These are phyloP conservation scores for Wickerhamiella azyma DNA, from an alignment of 805 yeast species.

Conservation along the genomic window DNA sequence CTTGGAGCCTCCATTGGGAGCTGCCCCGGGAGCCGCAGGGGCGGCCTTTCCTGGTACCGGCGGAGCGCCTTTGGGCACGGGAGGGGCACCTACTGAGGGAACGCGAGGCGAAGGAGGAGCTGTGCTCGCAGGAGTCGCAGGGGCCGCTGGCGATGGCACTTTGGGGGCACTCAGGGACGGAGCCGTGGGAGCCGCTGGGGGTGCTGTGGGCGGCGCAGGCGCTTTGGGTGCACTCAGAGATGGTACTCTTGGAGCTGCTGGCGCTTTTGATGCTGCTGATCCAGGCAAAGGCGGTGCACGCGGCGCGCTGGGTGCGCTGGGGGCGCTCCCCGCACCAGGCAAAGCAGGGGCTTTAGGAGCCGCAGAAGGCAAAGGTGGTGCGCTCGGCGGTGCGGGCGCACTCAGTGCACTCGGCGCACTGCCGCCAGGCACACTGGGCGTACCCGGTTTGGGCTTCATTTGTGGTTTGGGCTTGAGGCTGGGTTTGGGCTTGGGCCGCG, in stretches of 20 bases:
- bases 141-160: neutral
- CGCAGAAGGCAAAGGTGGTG: neutral
- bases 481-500: slow-evolving; percentile 7
- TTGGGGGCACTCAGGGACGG: slow-evolving; percentile 3
- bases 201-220: neutral
- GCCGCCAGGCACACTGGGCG: too few relatives aligned
- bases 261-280: neutral
- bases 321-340: slow-evolving; percentile 1
- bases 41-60: slow-evolving; percentile 17
- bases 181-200: neutral
- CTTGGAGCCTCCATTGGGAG: too few relatives aligned
- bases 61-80: neutral
- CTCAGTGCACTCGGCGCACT: slow-evolving; percentile 12
- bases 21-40: neutral
- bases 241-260: neutral
- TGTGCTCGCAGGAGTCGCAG: neutral
- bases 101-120: neutral
- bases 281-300: slow-evolving; percentile 1
- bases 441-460: slow-evolving; percentile 1
- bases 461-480: slow-evolving; percentile 3
- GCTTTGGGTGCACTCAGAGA: slow-evolving; percentile 2
- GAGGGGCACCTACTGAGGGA: slow-evolving; percentile 5
- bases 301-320: neutral
- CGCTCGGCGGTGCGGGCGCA: neutral
- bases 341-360: slow-evolving; percentile 5